These are phyloP conservation scores for Rugosomyces carneus DNA, from an alignment of 1,284 basidiomycete genomes.

Conservation along the genomic window DNA sequence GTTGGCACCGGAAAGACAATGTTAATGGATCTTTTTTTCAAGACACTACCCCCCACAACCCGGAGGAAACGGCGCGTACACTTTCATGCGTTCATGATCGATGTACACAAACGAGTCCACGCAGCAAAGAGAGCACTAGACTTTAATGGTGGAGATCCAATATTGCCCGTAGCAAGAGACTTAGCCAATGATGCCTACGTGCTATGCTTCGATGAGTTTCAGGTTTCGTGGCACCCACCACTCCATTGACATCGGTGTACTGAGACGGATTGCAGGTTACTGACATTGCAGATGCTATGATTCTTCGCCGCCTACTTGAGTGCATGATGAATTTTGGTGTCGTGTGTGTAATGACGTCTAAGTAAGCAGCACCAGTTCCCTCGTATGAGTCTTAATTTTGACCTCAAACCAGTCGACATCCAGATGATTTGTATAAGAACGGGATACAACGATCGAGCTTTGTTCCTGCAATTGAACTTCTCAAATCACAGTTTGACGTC, in stretches of 20 bases:
- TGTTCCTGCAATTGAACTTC: constrained; percentile 89
- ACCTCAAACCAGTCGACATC: constrained; percentile 73
- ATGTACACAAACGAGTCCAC: constrained; percentile 92
- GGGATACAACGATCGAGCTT: constrained; percentile 98
- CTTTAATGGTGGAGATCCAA: constrained; percentile 74
- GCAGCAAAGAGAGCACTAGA: constrained; percentile 67
- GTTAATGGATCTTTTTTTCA: constrained; percentile 99
- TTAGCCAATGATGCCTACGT: constrained; percentile 83
- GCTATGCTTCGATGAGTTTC: constrained; percentile 98
- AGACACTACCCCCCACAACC: constrained; percentile 76
- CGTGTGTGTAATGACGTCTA: constrained; percentile 94
- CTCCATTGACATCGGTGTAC: neutral
- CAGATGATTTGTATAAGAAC: constrained; percentile 97
- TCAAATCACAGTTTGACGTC: constrained; percentile 83
- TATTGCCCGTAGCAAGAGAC: constrained; percentile 84
- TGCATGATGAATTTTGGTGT: constrained; percentile 84
- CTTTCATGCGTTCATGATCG: constrained; percentile 99
- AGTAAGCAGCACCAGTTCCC: constrained; percentile 46
- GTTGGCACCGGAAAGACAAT: constrained; percentile 98
- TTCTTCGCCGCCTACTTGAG: constrained; percentile 86
- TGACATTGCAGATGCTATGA: constrained; percentile 99
- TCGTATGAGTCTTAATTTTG: neutral
- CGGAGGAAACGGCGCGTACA: constrained; percentile 83
- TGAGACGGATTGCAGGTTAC: constrained; percentile 58
- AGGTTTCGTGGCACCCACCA: constrained; percentile 45